Conservation (phyloP, 441 rosid species). For the Arabidopsis lyrata region DNA sequence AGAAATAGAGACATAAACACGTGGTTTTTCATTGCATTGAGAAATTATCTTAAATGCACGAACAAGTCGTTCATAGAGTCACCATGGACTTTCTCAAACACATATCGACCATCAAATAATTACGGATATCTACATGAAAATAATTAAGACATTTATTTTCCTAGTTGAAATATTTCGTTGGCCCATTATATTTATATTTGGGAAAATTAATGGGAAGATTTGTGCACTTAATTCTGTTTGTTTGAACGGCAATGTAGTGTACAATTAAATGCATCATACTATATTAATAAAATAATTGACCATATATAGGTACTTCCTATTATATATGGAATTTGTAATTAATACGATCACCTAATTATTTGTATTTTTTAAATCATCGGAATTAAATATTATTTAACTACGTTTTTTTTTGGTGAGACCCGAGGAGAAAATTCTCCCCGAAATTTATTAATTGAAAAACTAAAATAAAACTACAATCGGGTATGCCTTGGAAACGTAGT, state of each 20-base stretch:
- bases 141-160: neutral
- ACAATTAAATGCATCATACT: constrained; percentile 8
- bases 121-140: neutral
- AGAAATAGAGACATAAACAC: constrained; percentile 32
- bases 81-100: constrained; percentile 12
- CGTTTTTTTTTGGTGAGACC: too few relatives aligned
- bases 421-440: too few relatives aligned
- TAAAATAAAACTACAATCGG: too few relatives aligned
- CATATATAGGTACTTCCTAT: too few relatives aligned
- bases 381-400: too few relatives aligned
- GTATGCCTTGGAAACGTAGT: too few relatives aligned
- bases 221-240: constrained; percentile 21
- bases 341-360: too few relatives aligned
- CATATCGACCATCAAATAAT: constrained; percentile 14
- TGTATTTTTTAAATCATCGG: too few relatives aligned
- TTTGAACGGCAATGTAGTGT: constrained; percentile 29
- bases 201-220: neutral
- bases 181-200: constrained; percentile 15
- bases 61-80: constrained; percentile 22
- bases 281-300: too few relatives aligned
- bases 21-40: constrained; percentile 19
- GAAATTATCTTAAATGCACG: constrained; percentile 22
- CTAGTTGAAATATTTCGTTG: constrained; percentile 1
- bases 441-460: too few relatives aligned
- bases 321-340: too few relatives aligned